These are phyloP conservation scores for Phytophthora pisi DNA, from an alignment of 352 stramenopile genomes.

Conservation along the genomic window DNA sequence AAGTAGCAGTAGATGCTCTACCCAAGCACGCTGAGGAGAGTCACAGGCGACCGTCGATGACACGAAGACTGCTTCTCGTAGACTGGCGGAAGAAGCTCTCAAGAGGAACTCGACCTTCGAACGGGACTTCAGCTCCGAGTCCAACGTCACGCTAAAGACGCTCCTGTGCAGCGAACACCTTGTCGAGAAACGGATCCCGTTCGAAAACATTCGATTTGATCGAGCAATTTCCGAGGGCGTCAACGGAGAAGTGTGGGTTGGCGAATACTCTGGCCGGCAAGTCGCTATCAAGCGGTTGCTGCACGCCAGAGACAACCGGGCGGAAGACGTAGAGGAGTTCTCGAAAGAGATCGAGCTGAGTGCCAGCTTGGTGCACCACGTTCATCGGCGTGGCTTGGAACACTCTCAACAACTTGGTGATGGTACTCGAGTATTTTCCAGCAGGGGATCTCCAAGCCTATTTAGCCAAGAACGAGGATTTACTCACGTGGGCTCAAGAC, in stretches of 20 bases:
- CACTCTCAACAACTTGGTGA: conserved; percentile 41
- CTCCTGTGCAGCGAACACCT: conserved; percentile 13
- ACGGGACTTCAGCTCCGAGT: not conserved
- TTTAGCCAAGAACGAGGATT: not conserved
- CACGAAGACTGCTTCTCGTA: not conserved
- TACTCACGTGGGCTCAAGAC: not conserved
- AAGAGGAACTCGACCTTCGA: not conserved
- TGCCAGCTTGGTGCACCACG: conserved; percentile 26
- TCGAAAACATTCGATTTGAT: conserved; percentile 32
- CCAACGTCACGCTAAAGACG: conserved; percentile 12
- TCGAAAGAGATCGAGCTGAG: conserved; percentile 42
- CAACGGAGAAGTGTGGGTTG: conserved; percentile 57
- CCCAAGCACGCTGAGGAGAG: too few relatives aligned
- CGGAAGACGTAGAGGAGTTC: conserved; percentile 38
- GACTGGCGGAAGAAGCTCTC: conserved; percentile 1
- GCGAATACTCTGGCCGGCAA: conserved; percentile 19
- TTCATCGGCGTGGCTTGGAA: conserved; percentile 51
- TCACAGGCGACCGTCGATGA: not conserved
- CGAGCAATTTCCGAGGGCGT: conserved; percentile 37
- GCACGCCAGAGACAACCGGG: conserved; percentile 23
- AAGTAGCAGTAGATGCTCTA: not conserved
- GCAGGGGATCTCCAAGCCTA: not conserved
- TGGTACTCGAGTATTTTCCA: conserved; percentile 44
- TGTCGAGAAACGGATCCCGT: conserved; percentile 25
- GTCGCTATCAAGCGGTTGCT: conserved; percentile 54